Evolutionary conservation across 495 filamentous ascomycete species (phyloP), one percentile per base, ranked within the genome.

Genomic region (Xylaria scruposa): DNA sequence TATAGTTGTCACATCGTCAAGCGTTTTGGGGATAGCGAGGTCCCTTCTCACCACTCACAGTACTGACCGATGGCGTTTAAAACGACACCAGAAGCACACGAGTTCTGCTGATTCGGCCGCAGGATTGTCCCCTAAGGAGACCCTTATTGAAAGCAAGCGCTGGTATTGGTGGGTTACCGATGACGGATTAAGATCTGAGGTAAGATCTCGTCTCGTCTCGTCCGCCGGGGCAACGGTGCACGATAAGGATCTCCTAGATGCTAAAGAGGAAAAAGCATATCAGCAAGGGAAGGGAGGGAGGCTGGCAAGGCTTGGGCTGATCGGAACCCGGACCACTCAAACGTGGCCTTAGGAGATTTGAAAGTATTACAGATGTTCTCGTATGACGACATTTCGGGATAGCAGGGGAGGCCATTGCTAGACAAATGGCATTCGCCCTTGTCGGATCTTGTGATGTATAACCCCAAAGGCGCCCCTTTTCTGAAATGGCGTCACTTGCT

Each of bases 361-460:
- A 15, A 59, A 21, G 54, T 47, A 47, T 59, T 36, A 59, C 53
- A 36, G 67, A 49, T 61, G 31, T 60, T 60, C 56, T 69, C 67
- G 67, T 69, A 69, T 69, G 67, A 69, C 67, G 67, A 59, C 67
- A 69, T 69, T 46, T 49, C 51, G 67, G 56, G 24, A 44, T 40
- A 17, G 33, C 21, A 59, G 49, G 24, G 24, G 53, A 40, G 42
- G 15, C 33, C 12, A 68, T 49, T 61, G 49, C 67, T 19, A 47
- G 51, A 60, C 56, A 61, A 59, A 26, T 59, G 67, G 38, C 56
- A 40, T 49, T 33, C 46, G 29, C 46, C 63, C 63, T 67, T 21
- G 62, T 67, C 63, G 19, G 24, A 31, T 31, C 17, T 17, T 29
- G 63, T 13, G 7, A 53, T 67, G 46, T 63, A 33, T 33, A 19